phyloP scores from a whole-genome alignment of 2,329 filamentous ascomycete species.

The Gnomoniopsis sp. region DNA sequence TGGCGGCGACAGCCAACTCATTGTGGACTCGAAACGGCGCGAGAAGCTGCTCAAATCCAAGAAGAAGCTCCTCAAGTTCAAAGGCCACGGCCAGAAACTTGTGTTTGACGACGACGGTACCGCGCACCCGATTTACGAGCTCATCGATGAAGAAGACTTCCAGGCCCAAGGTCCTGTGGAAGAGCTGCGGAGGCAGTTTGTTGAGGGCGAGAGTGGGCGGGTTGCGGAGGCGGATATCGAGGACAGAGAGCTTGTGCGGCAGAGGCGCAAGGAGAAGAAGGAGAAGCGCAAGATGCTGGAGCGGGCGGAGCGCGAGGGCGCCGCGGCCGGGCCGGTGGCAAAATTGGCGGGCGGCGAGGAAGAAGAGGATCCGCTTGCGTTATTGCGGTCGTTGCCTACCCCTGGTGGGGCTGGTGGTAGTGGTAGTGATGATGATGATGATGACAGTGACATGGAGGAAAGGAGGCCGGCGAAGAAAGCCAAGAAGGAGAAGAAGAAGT shows the following conservation, averaged over 20 bases:
- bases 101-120: conserved; percentile 92
- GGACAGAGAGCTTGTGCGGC: conserved; percentile 77
- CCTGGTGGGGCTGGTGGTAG: neutral
- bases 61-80: conserved; percentile 89
- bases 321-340: conserved; percentile 21
- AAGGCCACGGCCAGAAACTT: conserved; percentile 79
- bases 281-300: conserved; percentile 70
- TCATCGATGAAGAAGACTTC: conserved; percentile 83
- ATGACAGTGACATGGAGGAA: conserved; percentile 29
- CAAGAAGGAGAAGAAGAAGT: conserved; percentile 69
- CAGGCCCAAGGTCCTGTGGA: conserved; percentile 69
- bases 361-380: conserved; percentile 52
- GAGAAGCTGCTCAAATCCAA: conserved; percentile 95
- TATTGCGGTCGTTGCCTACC: conserved; percentile 56
- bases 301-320: conserved; percentile 43
- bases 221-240: conserved; percentile 73
- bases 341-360: conserved; percentile 32
- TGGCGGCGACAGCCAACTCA: conserved; percentile 66
- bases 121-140: conserved; percentile 80
- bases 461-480: conserved; percentile 57
- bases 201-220: conserved; percentile 69
- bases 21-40: conserved; percentile 91
- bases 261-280: conserved; percentile 73
- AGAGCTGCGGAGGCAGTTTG: conserved; percentile 71
- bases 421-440: conserved; percentile 24